Evolutionary conservation across 257 asterid species (phyloP), one percentile per base, ranked within the genome.

Genomic region (Capsicum baccatum): DNA sequence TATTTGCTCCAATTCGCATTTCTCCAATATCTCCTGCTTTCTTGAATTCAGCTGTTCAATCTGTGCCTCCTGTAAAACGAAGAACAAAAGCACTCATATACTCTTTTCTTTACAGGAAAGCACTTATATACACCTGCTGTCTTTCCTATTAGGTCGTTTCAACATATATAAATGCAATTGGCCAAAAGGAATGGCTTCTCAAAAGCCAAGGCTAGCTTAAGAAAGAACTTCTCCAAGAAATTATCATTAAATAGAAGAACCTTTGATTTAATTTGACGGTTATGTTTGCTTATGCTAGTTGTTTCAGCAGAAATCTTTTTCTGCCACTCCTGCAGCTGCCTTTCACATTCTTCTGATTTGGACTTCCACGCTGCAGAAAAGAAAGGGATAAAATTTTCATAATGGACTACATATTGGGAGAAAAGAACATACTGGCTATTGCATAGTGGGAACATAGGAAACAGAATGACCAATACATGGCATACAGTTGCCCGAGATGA

Each of bases 241-340:
- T 81, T 39, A 82, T 57, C 87, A 16, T 8, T 55, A 21, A 83
- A 52, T 69, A 80, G 90, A 81, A 92, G 47, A 83, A 97, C 99
- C 99, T 97, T 95, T 35, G 97, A 90, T 89, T 94, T 97, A 79
- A 91, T 97, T 87, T 91, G 98, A 83, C 98, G 99, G 83, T 90
- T 93, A 90, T 90, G 97, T 87, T 97, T 94, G 89, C 94, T 88
- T 84, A 97, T 92, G 89, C 90, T 94, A 76, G 97, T 95, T 85
- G 99, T 97, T 60, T 94, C 98, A 85, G 95, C 92, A 56, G 99
- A 94, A 47, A 91, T 93, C 91, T 91, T 94, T 89, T 88, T 95
- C 92, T 92, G 90, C 98, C 93, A 95, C 84, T 88, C 92, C 90
- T 93, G 97, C 85, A 95, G 91, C 67, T 92, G 96, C 88, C 21